These are phyloP conservation scores for Plasmodium coatneyi DNA, from an alignment of 169 alveolate genomes.

Conservation along the genomic window DNA sequence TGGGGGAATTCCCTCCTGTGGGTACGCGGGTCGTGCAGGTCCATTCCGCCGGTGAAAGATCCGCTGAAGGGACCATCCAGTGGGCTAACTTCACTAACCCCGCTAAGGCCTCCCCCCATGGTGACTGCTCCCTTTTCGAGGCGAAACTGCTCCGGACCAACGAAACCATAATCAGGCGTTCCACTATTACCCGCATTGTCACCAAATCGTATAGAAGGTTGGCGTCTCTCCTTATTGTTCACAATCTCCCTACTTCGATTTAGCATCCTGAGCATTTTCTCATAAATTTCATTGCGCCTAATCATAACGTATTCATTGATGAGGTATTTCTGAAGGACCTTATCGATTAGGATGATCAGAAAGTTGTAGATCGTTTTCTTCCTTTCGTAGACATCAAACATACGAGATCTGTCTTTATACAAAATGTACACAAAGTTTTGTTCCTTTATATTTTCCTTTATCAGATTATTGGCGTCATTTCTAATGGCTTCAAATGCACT, in stretches of 20 bases:
- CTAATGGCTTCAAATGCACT: slow-evolving; percentile 10
- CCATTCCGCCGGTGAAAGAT: background rate
- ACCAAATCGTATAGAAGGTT: background rate
- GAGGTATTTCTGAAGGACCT: slow-evolving; percentile 22
- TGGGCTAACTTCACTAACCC: background rate
- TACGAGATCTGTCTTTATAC: background rate
- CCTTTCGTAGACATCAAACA: slow-evolving; percentile 50
- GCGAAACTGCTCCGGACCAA: background rate
- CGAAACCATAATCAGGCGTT: background rate
- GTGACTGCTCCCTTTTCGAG: background rate
- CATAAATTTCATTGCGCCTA: slow-evolving; percentile 41
- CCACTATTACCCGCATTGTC: background rate
- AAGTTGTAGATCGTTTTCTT: slow-evolving; percentile 42
- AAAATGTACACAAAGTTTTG: slow-evolving; percentile 44
- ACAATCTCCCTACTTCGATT: background rate
- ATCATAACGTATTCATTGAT: slow-evolving; percentile 39
- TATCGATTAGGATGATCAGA: slow-evolving; percentile 33
- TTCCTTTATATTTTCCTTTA: slow-evolving; percentile 45
- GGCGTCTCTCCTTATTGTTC: background rate
- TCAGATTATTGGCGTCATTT: slow-evolving; percentile 18
- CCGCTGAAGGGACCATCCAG: background rate
- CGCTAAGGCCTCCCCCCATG: background rate
- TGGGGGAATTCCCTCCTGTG: background rate
- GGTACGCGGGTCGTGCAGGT: background rate
- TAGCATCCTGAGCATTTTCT: background rate